These are phyloP conservation scores for Rhodotorula mucilaginosa DNA, from an alignment of 1,284 basidiomycete species.

Conservation along the genomic window DNA sequence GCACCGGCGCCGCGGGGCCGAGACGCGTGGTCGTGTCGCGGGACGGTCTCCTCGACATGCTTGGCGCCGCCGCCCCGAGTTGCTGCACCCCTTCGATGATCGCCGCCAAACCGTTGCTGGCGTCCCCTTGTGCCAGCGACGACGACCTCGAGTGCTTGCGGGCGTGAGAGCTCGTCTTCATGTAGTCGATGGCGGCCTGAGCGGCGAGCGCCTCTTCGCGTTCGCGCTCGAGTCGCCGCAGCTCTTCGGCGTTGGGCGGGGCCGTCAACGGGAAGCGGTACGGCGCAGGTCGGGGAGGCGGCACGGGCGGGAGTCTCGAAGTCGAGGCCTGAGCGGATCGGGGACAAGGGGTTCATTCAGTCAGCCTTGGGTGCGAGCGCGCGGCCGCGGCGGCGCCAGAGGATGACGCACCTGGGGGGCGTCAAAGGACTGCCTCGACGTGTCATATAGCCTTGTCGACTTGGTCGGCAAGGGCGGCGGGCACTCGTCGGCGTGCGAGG, in stretches of 20 bases:
- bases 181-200: conserved; percentile 25
- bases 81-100: background rate
- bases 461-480: conserved; percentile 1
- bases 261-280: conserved; percentile 3
- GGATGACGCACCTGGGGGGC: background rate
- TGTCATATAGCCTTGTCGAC: background rate
- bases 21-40: background rate
- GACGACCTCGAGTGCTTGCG: conserved; percentile 11
- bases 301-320: background rate
- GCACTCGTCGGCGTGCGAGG: background rate
- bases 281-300: conserved; percentile 3
- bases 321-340: background rate
- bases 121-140: background rate
- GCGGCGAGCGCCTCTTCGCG: conserved; percentile 30
- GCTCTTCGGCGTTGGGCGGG: conserved; percentile 5
- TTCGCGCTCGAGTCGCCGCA: conserved; percentile 14
- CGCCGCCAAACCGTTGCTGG: background rate
- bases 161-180: conserved; percentile 11
- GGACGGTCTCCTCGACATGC: background rate
- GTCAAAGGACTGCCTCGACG: background rate
- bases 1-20: background rate
- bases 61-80: background rate
- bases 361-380: background rate
- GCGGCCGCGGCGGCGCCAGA: background rate
- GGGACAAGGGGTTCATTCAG: background rate